Base-by-base conservation (phyloP, 192 early-diverging fungal genomes). In the Entomortierella beljakovae region DNA sequence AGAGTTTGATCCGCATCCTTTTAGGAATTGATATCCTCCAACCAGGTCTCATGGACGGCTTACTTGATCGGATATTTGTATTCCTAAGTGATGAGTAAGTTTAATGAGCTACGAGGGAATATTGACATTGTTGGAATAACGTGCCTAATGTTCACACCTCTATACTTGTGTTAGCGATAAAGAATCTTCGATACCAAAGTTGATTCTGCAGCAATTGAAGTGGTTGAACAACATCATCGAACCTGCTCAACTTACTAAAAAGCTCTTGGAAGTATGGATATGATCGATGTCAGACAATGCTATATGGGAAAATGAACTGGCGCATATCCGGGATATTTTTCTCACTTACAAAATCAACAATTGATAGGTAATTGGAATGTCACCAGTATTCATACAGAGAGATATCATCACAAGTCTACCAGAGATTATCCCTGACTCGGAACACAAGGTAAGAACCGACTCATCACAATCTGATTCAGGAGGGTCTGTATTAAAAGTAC, bases 361-460 rank as follows among this genome's bases (percentile, higher is more conserved):
- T 28, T 57, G 54, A 31, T 34, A 89, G 87, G 88, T 92, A 11
- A 84, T 92, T 34, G 70, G 85, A 8, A 80, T 90, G 22, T 85
- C 88, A 8, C 87, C 92, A n/a, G 55, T 83, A 4, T 80, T 84
- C 11, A 90, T 91, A 61, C 91, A 94, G 60, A 77, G 86, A 34
- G 93, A 94, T 70, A 89, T 94, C 9, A 92, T 94, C 25, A 83
- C 80, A 16, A 85, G 83, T 11, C 57, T 94, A n/a, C 92, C 93
- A 1, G 91, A 94, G 53, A 92, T 94, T 42, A 71, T 94, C 16
- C 88, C 86, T 6, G 92, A 94, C 62, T 84, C 89, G 22, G 91
- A 92, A 71, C 90, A 88, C 54, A 82, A 80, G 54, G 84, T 88
- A 79, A 25, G 23, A 34, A 8, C 7, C 33, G 2, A 3, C 9